phyloP scores from a whole-genome alignment of 2,329 filamentous ascomycete genomes.

The Leptographium lundbergii region DNA sequence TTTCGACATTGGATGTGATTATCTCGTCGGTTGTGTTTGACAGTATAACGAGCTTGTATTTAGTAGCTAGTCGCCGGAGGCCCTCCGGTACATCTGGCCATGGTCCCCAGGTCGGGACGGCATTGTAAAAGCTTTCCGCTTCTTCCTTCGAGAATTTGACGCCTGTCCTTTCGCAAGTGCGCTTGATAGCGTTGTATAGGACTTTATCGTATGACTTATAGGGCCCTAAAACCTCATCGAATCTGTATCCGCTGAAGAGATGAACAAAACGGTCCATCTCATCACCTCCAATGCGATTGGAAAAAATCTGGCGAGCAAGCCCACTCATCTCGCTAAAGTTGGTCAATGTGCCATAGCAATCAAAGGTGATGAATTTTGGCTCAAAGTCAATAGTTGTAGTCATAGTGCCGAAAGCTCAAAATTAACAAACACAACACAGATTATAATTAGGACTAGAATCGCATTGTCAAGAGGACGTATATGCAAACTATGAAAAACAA shows the following conservation, averaged over 20 bases:
- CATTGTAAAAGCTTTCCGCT: background rate
- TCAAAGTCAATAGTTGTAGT: background rate
- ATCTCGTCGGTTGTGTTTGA: background rate
- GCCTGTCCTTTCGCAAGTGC: background rate
- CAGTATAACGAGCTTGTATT: background rate
- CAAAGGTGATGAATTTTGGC: conserved; percentile 1
- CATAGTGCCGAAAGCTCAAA: background rate
- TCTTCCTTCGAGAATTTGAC: background rate
- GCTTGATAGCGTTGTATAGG: background rate
- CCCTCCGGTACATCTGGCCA: conserved; percentile 1
- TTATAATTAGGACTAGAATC: too few relatives aligned
- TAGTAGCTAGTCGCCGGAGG: background rate
- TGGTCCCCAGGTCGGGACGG: background rate
- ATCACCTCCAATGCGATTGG: background rate
- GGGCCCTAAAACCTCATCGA: conserved; percentile 1
- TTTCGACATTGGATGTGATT: background rate
- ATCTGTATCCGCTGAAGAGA: background rate
- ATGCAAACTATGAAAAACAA: too few relatives aligned
- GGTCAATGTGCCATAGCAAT: conserved; percentile 2
- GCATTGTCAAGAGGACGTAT: too few relatives aligned
- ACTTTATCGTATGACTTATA: background rate
- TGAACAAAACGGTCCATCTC: background rate
- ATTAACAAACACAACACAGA: too few relatives aligned
- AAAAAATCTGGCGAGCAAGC: background rate
- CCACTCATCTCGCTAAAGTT: background rate